Conservation (phyloP, 495 filamentous ascomycete genomes). For the Letharia lupina region DNA sequence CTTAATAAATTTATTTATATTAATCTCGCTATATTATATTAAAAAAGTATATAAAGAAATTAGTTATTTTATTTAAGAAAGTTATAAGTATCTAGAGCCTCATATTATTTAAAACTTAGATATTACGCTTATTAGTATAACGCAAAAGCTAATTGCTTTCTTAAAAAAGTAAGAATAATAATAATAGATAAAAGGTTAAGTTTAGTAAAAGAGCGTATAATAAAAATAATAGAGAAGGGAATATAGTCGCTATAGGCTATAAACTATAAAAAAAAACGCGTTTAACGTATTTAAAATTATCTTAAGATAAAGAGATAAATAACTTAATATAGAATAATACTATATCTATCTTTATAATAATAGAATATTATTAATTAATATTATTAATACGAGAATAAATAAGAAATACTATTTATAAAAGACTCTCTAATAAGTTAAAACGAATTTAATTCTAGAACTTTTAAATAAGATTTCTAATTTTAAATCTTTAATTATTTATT, state of each 20-base stretch:
- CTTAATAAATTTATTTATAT: too few species aligned
- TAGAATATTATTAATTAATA: neutral
- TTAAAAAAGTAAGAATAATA: neutral
- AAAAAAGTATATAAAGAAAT: too few species aligned
- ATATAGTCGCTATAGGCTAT: neutral
- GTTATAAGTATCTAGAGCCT: neutral
- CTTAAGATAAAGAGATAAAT: too few species aligned
- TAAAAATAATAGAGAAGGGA: neutral
- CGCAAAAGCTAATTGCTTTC: neutral
- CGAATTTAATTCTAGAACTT: too few species aligned
- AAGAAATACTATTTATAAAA: neutral
- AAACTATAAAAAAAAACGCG: too few species aligned
- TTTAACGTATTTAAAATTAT: too few species aligned
- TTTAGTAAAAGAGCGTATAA: neutral
- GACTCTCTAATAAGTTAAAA: neutral
- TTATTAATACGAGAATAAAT: neutral
- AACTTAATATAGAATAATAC: too few species aligned
- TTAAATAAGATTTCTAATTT: too few species aligned
- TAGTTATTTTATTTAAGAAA: neutral
- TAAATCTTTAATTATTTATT: too few species aligned
- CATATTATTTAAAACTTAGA: neutral
- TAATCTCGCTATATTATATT: too few species aligned
- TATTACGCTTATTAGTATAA: neutral
- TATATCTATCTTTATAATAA: too few species aligned
- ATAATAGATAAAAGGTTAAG: neutral